These are phyloP conservation scores for Venustampulla echinocandica DNA, from an alignment of 495 filamentous ascomycete genomes.

Conservation along the genomic window DNA sequence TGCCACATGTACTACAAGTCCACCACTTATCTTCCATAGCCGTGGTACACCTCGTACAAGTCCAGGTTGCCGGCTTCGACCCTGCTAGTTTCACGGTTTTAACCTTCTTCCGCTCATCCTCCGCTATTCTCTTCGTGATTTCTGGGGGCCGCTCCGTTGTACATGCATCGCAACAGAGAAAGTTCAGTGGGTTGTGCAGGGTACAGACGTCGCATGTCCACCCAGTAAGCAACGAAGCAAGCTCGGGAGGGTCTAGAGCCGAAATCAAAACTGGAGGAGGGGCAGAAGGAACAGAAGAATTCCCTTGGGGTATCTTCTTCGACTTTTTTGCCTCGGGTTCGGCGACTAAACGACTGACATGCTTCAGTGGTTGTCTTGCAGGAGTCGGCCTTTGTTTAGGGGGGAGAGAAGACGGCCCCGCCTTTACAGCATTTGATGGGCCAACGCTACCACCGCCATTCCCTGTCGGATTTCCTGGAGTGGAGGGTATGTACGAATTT, in stretches of 20 bases:
- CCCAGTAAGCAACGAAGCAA: conserved; percentile 16
- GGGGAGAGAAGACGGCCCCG: conserved; percentile 1
- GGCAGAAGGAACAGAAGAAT: conserved; percentile 7
- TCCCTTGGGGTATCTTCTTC: conserved; percentile 17
- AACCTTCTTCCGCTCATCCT: background rate
- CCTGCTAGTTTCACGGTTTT: background rate
- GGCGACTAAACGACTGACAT: conserved; percentile 23
- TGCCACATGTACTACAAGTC: conserved; percentile 64
- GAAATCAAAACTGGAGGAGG: background rate
- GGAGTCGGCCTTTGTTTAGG: conserved; percentile 8
- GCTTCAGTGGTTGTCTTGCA: conserved; percentile 13
- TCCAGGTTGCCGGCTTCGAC: conserved; percentile 45
- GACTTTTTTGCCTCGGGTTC: conserved; percentile 22
- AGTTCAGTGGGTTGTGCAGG: conserved; percentile 64
- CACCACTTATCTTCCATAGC: conserved; percentile 68
- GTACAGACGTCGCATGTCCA: conserved; percentile 82
- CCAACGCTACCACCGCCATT: conserved; percentile 28
- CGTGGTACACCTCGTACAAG: conserved; percentile 55
- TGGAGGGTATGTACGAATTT: conserved; percentile 54
- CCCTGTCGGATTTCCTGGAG: conserved; percentile 50
- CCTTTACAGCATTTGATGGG: conserved; percentile 1
- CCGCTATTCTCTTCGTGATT: conserved; percentile 22
- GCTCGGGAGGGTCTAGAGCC: background rate
- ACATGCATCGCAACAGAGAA: conserved; percentile 72
- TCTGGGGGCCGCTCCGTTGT: conserved; percentile 50